These are phyloP conservation scores for Mycena galericulata DNA, from an alignment of 768 basidiomycete species.

Conservation along the genomic window DNA sequence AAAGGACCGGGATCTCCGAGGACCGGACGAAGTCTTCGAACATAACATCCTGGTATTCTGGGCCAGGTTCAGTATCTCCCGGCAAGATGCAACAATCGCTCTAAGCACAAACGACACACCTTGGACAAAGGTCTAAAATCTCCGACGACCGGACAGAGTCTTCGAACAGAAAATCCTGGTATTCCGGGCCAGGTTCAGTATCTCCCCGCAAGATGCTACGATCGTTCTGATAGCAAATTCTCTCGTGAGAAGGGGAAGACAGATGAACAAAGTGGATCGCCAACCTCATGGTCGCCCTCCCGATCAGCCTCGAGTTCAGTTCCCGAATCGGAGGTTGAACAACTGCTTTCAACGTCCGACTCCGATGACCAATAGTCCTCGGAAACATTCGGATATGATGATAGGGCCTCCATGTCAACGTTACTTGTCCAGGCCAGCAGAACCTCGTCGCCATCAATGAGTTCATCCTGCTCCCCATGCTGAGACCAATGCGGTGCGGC, in stretches of 20 bases:
- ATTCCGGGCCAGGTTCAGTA: slow-evolving; percentile 5
- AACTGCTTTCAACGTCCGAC: slow-evolving; percentile 5
- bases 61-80: background rate
- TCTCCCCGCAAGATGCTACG: background rate
- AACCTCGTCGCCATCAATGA: slow-evolving; percentile 16
- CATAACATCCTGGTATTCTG: slow-evolving; percentile 1
- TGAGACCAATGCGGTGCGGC: slow-evolving; percentile 16
- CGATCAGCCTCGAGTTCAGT: slow-evolving; percentile 13
- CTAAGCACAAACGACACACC: slow-evolving; percentile 3
- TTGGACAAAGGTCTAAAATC: too few relatives aligned
- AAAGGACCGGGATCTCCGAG: slow-evolving; percentile 12
- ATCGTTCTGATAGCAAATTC: slow-evolving; percentile 7
- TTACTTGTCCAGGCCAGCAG: slow-evolving; percentile 3
- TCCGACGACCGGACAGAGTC: too few relatives aligned
- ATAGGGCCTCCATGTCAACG: background rate
- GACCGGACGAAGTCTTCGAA: slow-evolving; percentile 11
- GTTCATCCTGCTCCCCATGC: background rate
- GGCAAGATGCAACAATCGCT: background rate
- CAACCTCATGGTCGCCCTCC: slow-evolving; percentile 2
- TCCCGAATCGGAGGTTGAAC: slow-evolving; percentile 23
- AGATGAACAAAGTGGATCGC: background rate
- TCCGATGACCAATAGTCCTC: slow-evolving; percentile 29
- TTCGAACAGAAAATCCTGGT: slow-evolving; percentile 1
- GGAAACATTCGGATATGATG: background rate
- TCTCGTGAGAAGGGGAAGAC: background rate